Percentiles rank a stretch among this genome's conserved stretches.
Conservation (phyloP, 345 rosid species). For the Linum tenue region DNA sequence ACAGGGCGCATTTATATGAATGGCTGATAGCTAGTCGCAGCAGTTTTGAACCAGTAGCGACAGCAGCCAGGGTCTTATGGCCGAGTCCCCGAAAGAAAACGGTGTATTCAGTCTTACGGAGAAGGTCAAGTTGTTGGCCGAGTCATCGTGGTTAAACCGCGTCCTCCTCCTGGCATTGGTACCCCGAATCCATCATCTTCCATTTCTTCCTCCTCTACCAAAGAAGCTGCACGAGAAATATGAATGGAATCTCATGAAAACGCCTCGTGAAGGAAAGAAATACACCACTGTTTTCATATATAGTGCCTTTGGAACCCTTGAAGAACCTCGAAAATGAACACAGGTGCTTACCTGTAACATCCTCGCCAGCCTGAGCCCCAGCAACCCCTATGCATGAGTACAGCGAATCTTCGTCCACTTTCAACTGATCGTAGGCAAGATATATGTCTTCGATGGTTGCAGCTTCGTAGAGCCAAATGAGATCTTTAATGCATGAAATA, state of each 20-base stretch:
- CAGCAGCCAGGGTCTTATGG: too few relatives aligned
- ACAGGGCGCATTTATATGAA: too few relatives aligned
- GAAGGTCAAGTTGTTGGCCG: slow-evolving; percentile 1
- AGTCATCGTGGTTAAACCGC: slow-evolving; percentile 2
- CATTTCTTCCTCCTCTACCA: background rate
- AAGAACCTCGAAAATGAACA: background rate
- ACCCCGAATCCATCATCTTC: background rate
- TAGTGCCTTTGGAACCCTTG: too few relatives aligned
- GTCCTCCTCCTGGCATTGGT: background rate
- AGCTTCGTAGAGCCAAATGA: slow-evolving; percentile 68
- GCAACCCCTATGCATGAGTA: slow-evolving; percentile 95
- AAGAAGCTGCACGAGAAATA: background rate
- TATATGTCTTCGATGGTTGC: slow-evolving; percentile 84
- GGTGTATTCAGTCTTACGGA: background rate
- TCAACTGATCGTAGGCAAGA: slow-evolving; percentile 78
- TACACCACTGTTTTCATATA: too few relatives aligned
- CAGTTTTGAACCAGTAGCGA: too few relatives aligned
- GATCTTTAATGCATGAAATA: slow-evolving; percentile 87
- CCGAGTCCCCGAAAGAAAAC: too few relatives aligned
- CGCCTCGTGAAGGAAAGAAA: too few relatives aligned
- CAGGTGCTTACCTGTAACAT: slow-evolving; percentile 20
- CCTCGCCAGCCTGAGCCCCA: slow-evolving; percentile 75
- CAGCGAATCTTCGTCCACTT: slow-evolving; percentile 66
- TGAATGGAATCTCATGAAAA: too few relatives aligned
- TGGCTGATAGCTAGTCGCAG: too few relatives aligned